These are phyloP conservation scores for Pseudotsuga menziesii DNA, from an alignment of 75 land plant genomes.

Conservation along the genomic window DNA sequence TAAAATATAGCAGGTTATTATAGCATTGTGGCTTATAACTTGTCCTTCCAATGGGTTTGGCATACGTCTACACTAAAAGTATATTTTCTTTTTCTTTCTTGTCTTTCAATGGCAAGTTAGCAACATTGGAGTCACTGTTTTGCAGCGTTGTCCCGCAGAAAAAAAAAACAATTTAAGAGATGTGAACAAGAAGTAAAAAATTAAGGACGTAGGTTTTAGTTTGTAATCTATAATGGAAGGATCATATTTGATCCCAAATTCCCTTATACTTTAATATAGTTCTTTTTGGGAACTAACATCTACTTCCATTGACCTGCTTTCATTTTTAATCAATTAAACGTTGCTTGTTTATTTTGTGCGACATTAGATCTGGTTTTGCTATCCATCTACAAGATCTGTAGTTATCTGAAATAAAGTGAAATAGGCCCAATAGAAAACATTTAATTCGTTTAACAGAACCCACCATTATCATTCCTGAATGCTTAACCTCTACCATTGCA, in stretches of 20 bases:
- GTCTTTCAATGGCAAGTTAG: neutral
- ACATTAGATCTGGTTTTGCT: neutral
- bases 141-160: neutral
- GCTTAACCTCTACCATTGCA: constrained; percentile 16
- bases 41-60: no score
- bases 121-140: neutral
- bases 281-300: neutral
- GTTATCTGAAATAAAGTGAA: neutral
- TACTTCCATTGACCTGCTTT: neutral
- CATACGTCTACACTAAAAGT: no score
- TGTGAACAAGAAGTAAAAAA: neutral
- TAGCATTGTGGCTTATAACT: no score
- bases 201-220: neutral
- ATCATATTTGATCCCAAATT: neutral
- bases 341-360: neutral
- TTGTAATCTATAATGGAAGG: neutral
- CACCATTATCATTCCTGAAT: neutral
- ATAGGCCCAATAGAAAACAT: neutral
- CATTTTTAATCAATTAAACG: neutral
- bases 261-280: neutral
- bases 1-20: no score
- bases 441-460: neutral
- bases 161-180: neutral
- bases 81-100: no score
- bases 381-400: neutral